Evolutionary conservation across 495 filamentous ascomycete species (phyloP).

Genomic region (Daldinia loculata): DNA sequence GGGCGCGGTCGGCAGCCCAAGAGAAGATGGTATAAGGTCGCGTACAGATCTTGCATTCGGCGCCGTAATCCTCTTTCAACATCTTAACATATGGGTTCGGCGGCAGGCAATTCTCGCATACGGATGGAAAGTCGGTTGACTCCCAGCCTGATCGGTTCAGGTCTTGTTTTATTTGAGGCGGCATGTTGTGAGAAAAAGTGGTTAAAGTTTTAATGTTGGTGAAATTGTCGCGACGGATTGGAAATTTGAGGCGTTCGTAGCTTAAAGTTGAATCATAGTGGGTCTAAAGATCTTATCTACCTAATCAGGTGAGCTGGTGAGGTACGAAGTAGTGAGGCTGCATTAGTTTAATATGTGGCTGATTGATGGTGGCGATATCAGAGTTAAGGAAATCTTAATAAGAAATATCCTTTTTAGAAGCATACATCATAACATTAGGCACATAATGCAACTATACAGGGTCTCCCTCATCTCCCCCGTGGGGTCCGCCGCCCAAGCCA

Average conservation of each 20-base stretch:
- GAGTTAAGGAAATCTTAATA: too few species aligned
- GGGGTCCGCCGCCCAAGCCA: slow-evolving; percentile 15
- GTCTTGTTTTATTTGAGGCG: slow-evolving; percentile 87
- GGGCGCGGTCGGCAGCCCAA: slow-evolving; percentile 88
- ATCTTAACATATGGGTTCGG: slow-evolving; percentile 99
- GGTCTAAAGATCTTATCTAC: not conserved
- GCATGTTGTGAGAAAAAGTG: slow-evolving; percentile 48
- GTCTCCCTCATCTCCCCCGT: slow-evolving; percentile 8
- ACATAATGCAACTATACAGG: not conserved
- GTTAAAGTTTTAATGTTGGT: not conserved
- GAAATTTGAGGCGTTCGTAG: slow-evolving; percentile 5
- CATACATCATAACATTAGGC: not conserved
- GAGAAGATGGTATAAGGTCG: slow-evolving; percentile 95
- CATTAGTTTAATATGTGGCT: not conserved
- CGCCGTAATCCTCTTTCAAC: slow-evolving; percentile 94
- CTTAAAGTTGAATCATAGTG: not conserved
- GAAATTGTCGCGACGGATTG: slow-evolving; percentile 7
- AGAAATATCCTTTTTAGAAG: not conserved
- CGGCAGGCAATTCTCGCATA: slow-evolving; percentile 81
- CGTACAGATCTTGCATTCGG: slow-evolving; percentile 86
- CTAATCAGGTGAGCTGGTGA: not conserved
- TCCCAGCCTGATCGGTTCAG: slow-evolving; percentile 97
- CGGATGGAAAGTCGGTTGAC: slow-evolving; percentile 80
- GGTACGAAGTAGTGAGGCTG: not conserved
- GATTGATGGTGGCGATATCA: not conserved